Evolutionary conservation across 2,329 filamentous ascomycete species (phyloP).

Genomic region (Cordyceps militaris): DNA sequence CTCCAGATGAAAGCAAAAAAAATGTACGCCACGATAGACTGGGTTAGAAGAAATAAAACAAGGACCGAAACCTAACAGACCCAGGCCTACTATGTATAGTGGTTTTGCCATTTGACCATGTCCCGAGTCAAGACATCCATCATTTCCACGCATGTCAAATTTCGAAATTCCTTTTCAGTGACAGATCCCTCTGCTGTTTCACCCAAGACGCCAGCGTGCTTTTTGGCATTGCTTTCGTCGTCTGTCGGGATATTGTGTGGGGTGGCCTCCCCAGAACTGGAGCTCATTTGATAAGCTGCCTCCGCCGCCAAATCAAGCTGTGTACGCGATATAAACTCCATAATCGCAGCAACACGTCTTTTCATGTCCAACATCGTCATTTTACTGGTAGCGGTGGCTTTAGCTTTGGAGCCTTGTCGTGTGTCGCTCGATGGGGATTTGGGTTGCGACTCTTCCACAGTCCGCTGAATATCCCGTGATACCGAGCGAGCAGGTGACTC

Average conservation of each 20-base stretch:
- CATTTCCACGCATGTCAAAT: conserved; percentile 76
- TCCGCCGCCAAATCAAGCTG: conserved; percentile 79
- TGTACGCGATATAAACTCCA: conserved; percentile 84
- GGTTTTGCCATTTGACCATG: conserved; percentile 78
- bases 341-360: conserved; percentile 71
- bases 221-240: background rate
- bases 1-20: background rate
- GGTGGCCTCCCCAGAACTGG: conserved; percentile 32
- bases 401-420: conserved; percentile 48
- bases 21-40: background rate
- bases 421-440: conserved; percentile 36
- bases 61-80: background rate
- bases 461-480: conserved; percentile 40
- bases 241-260: conserved; percentile 29
- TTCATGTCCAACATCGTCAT: conserved; percentile 85
- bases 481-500: conserved; percentile 51
- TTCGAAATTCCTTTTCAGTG: conserved; percentile 55
- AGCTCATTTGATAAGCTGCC: conserved; percentile 35
- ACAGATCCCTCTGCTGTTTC: background rate
- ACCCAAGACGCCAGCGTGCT: conserved; percentile 13
- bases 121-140: conserved; percentile 79
- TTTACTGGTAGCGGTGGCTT: conserved; percentile 51
- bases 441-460: conserved; percentile 30
- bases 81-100: conserved; percentile 39
- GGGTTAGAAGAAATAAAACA: background rate